These are phyloP conservation scores for Thielaviopsis musarum DNA, from an alignment of 2,329 filamentous ascomycete genomes.

Conservation along the genomic window DNA sequence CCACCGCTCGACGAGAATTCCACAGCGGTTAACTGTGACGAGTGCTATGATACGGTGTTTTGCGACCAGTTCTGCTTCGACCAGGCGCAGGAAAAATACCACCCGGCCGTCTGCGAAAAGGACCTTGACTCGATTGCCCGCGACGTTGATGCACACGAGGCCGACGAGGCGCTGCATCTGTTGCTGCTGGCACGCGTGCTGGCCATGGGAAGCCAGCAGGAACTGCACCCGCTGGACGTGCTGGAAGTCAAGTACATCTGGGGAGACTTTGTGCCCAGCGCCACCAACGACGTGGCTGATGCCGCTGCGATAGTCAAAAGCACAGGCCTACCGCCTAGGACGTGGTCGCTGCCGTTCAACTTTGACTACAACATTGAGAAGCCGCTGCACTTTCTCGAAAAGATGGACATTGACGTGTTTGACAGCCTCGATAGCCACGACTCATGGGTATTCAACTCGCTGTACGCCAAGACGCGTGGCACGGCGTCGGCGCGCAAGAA, in stretches of 20 bases:
- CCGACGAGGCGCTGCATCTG: constrained; percentile 44
- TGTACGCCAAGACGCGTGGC: constrained; percentile 84
- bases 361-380: constrained; percentile 60
- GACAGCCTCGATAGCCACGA: constrained; percentile 41
- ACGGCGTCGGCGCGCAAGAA: constrained; percentile 78
- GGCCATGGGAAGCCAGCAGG: constrained; percentile 45
- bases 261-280: constrained; percentile 44
- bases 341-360: constrained; percentile 59
- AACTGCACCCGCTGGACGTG: constrained; percentile 45
- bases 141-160: constrained; percentile 41
- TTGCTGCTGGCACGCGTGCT: constrained; percentile 44
- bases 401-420: constrained; percentile 71
- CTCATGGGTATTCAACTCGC: constrained; percentile 74
- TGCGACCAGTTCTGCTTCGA: constrained; percentile 43
- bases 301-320: constrained; percentile 1
- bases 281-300: constrained; percentile 22
- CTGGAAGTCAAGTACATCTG: constrained; percentile 50
- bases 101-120: constrained; percentile 48
- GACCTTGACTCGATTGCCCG: constrained; percentile 50
- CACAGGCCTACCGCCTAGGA: constrained; percentile 28
- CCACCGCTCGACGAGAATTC: constrained; percentile 14
- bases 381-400: constrained; percentile 63
- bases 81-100: constrained; percentile 41
- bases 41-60: constrained; percentile 50
- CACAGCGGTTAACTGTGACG: constrained; percentile 33